These are phyloP conservation scores for Papiliotrema fonsecae DNA, from an alignment of 1,284 basidiomycete genomes.

Conservation along the genomic window DNA sequence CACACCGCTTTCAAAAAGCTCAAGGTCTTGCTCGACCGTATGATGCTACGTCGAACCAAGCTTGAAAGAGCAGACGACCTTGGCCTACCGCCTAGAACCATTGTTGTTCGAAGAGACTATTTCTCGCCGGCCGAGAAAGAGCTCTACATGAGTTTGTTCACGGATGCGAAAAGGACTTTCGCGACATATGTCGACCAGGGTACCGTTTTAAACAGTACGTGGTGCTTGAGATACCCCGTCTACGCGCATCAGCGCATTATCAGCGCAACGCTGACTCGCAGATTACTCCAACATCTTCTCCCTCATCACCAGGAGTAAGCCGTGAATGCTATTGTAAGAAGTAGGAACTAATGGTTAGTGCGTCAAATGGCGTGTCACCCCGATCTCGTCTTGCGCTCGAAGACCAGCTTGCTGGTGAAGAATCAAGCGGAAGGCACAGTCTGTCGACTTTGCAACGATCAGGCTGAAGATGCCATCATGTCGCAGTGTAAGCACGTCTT, in stretches of 20 bases:
- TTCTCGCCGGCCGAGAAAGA: slow-evolving; percentile 98
- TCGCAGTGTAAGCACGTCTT: slow-evolving; percentile 66
- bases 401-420: slow-evolving; percentile 70
- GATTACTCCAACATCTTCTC: slow-evolving; percentile 93
- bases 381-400: slow-evolving; percentile 74
- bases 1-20: slow-evolving; percentile 82
- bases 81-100: slow-evolving; percentile 89
- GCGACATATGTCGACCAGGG: slow-evolving; percentile 84
- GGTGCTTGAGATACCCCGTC: neutral
- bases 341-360: slow-evolving; percentile 51
- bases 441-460: slow-evolving; percentile 93
- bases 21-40: slow-evolving; percentile 78
- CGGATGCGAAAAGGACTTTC: slow-evolving; percentile 88
- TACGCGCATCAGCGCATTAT: too few species aligned
- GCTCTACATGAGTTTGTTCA: slow-evolving; percentile 86
- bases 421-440: slow-evolving; percentile 64
- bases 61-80: slow-evolving; percentile 95
- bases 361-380: slow-evolving; percentile 89
- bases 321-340: neutral
- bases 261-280: slow-evolving; percentile 36
- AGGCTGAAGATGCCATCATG: slow-evolving; percentile 92
- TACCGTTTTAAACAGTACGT: slow-evolving; percentile 83
- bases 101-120: slow-evolving; percentile 82
- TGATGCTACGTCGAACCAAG: slow-evolving; percentile 75
- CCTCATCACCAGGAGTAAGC: slow-evolving; percentile 50